Conservation (phyloP, 176 grass and related monocot species). For the Musa troglodytarum region DNA sequence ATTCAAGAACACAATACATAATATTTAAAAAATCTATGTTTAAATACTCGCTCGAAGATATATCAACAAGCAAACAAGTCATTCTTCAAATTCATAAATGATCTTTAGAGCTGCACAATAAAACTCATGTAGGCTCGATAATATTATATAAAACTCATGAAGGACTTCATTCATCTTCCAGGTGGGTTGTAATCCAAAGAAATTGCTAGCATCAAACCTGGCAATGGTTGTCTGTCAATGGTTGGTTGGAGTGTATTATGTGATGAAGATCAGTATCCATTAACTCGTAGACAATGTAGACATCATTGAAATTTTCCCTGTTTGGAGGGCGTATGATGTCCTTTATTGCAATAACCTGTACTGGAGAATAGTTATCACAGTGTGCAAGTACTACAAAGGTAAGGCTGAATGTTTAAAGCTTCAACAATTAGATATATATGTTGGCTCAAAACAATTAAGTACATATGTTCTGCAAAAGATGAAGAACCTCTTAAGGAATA, state of each 20-base stretch:
- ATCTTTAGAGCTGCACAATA: not conserved
- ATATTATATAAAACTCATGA: not conserved
- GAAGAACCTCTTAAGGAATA: no score
- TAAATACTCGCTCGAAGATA: no score
- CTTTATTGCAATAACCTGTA: slow-evolving; percentile 87
- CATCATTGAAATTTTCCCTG: slow-evolving; percentile 89
- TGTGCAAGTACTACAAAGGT: not conserved
- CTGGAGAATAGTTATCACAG: not conserved
- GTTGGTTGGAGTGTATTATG: slow-evolving; percentile 78
- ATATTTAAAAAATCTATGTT: no score
- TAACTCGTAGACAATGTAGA: slow-evolving; percentile 87
- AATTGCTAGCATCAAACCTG: slow-evolving; percentile 36
- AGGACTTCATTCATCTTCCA: not conserved
- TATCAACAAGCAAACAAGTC: no score
- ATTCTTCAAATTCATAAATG: no score
- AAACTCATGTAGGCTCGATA: not conserved
- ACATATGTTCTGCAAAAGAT: no score
- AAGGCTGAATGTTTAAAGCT: not conserved
- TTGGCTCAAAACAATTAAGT: not conserved
- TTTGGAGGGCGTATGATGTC: slow-evolving; percentile 90
- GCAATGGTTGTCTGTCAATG: slow-evolving; percentile 83
- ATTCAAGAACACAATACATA: no score
- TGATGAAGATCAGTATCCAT: slow-evolving; percentile 99
- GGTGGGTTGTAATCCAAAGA: not conserved
- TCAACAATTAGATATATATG: not conserved